A percentile compares a stretch with the other conserved stretches of the same genome.
These are phyloP conservation scores for Mortierella sp. DNA, from an alignment of 371 early-diverging fungal species.

Conservation along the genomic window DNA sequence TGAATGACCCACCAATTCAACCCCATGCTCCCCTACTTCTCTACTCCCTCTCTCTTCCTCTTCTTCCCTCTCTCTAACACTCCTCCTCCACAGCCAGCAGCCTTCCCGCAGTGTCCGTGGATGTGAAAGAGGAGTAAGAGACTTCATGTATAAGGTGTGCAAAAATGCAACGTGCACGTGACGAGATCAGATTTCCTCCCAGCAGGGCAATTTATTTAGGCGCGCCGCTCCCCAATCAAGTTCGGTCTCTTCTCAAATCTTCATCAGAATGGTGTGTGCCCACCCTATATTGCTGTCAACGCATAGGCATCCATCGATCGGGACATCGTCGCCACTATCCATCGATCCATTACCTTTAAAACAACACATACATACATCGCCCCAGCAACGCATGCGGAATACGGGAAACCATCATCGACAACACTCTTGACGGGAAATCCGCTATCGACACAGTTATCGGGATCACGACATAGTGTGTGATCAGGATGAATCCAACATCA, in stretches of 20 bases:
- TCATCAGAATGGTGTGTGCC: conserved; percentile 15
- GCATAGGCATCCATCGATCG: too few species aligned
- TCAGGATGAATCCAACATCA: conserved; percentile 19
- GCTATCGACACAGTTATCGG: too few species aligned
- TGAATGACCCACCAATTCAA: not conserved
- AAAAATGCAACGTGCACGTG: not conserved
- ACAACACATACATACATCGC: not conserved
- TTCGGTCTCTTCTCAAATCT: conserved; percentile 15
- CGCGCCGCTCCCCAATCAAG: conserved; percentile 45
- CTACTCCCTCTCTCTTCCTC: too few species aligned
- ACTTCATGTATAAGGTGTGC: too few species aligned
- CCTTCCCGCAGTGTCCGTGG: not conserved
- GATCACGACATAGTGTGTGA: too few species aligned
- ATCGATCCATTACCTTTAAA: not conserved
- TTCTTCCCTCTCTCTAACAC: too few species aligned
- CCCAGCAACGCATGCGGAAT: not conserved
- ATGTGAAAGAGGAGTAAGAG: too few species aligned
- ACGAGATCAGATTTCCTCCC: not conserved
- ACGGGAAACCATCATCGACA: not conserved
- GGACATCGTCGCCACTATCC: too few species aligned
- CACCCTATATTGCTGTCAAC: too few species aligned
- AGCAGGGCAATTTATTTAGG: conserved; percentile 19
- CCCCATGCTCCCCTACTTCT: too few species aligned
- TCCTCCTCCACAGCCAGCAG: not conserved
- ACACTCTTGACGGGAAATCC: too few species aligned